Evolutionary conservation across 1,139 yeast genomes (phyloP), one percentile per base, ranked within the genome.

Genomic region (Pichia sp.): DNA sequence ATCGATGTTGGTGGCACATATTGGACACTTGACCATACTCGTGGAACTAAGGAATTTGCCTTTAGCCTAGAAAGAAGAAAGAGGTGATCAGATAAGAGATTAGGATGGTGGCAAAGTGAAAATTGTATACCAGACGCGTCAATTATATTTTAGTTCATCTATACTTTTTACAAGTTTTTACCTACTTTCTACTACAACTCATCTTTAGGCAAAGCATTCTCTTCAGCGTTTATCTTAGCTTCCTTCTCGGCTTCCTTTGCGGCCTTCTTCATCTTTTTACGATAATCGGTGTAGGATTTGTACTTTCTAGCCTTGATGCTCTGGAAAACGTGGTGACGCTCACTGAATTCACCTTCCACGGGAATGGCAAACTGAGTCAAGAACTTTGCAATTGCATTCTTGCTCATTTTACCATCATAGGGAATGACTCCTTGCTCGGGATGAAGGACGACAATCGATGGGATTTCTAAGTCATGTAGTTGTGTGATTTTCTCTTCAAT

Each of bases 1-100:
- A 11, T 46, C 48, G 3, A 56, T 44, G 2, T 53, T 50, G 17
- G 44, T 41, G 3, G 44, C 23, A 32, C 63, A 58, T 6, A 58
- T 50, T 2, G 63, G 63, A 34, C 63, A 58, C 20, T 38, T 29
- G 1, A 56, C 60, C 61, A 56, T 56, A n/a, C n/a, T n/a, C n/a
- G n/a, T n/a, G n/a, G 19, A 22, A 35, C 16, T 29, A 1, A 4
- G 11, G n/a, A n/a, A n/a, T n/a, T n/a, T n/a, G n/a, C n/a, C n/a
- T n/a, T n/a, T n/a, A n/a, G n/a, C n/a, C n/a, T n/a, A n/a, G n/a
- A n/a, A n/a, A n/a, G n/a, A n/a, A n/a, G n/a, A n/a, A n/a, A n/a
- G n/a, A n/a, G n/a, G n/a, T n/a, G n/a, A n/a, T n/a, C n/a, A n/a
- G n/a, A n/a, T n/a, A n/a, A n/a, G n/a, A n/a, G n/a, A n/a, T n/a